Evolutionary conservation across 2,329 filamentous ascomycete species (phyloP), one percentile per base, ranked within the genome.

Genomic region (Phialemonium atrogriseum): DNA sequence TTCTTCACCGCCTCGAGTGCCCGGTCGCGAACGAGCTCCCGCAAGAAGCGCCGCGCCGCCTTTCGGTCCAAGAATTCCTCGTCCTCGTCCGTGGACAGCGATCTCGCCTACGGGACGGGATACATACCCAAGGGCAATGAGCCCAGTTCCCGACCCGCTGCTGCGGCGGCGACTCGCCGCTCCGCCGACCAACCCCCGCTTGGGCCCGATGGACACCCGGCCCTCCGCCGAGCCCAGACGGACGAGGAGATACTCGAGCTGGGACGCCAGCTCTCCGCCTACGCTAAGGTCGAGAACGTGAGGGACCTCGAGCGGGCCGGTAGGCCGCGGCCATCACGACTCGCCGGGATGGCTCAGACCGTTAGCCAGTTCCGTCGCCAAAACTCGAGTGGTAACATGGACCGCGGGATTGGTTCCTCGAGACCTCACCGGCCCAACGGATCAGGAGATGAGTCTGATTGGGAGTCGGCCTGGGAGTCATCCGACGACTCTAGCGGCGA

Each of bases 381-480:
- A 15, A 55, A 49, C 38, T 56, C 52, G 32, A 51, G 54, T 15
- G 48, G 46, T 11, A 32, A 25, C 18, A 36, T 24, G 13, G 32
- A 38, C 14, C 41, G 43, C 16, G 47, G 48, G 5, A 34, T 43
- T 27, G 34, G 38, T 4, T 27, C 43, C 12, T 50, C 49, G 12
- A 68, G 55, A 43, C 51, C 55, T 5, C 51, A 50, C 19, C 51
- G 51, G 14, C 49, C 54, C n/a, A 49, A 47, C n/a, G 50, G 54
- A 47, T 55, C 40, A 39, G 51, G 62, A 30, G 69, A 67, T 19
- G 66, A 73, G 24, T 61, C 61, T 2, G 70, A 73, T 34, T 76
- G 70, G 70, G 71, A 75, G 49, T 71, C 68, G 27, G 66, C 68
- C 16, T n/a, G n/a, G n/a, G n/a, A n/a, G n/a, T n/a, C n/a, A n/a